Base-by-base conservation (phyloP, 805 yeast genomes). In the Schwanniomyces polymorphus region DNA sequence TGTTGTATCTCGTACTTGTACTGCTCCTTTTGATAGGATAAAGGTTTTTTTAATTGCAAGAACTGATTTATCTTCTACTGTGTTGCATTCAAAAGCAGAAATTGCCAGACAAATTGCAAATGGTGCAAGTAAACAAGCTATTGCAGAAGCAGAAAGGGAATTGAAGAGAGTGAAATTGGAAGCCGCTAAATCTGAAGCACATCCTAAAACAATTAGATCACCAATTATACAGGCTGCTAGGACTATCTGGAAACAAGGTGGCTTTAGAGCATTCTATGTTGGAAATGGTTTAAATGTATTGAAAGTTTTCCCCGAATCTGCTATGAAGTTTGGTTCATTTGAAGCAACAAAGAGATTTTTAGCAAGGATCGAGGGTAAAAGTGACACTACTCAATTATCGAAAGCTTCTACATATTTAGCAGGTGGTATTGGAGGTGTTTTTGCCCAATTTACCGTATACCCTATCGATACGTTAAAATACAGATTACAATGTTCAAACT, bases 351-450 rank as follows among this genome's bases (percentile, higher is more conserved):
- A 94, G 59, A 75, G 87, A 47, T 60, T 85, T 26, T 72, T 94
- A 59, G 85, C 96, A 17, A 63, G 71, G 25, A 49, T 91, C 7
- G 97, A 90, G 66, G 96, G 96, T 11, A 84, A 82, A 6, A 75
- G 76, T 10, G 91, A 86, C 59, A 78, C 85, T 2, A 66, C 85
- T 1, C 80, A 88, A 38, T 68, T 92, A 45, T 87, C 96, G 0
- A 82, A 84, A 52, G 60, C 80, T 1, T 80, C 97, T 1, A 91
- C 97, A 0, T 94, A 91, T 61, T 64, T 89, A 27, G 91, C 97
- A 21, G 99, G 99, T 68, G 99, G 99, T 42, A 63, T 94, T 38
- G 99, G 97, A 37, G 99, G 99, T 61, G 95, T 94, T 47, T 81
- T 85, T 23, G 87, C 97, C 0, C 99, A 94, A 66, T 82, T 91